These are phyloP conservation scores for Aotearoamyces nothofagi DNA, from an alignment of 2,329 filamentous ascomycete species.

Conservation along the genomic window DNA sequence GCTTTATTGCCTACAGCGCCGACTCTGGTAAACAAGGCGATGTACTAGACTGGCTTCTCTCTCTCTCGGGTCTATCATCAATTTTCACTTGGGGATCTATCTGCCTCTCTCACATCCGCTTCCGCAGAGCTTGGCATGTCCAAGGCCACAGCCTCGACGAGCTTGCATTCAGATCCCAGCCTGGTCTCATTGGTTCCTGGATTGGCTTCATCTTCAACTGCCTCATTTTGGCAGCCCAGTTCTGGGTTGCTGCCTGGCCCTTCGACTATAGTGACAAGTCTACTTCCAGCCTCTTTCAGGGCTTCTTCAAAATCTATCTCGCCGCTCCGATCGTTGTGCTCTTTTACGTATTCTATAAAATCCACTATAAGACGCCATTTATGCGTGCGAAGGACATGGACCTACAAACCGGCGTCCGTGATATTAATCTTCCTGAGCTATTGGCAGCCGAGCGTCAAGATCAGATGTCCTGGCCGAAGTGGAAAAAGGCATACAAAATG, in stretches of 20 bases:
- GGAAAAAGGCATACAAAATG: no score
- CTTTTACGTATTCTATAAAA: slow-evolving; percentile 52
- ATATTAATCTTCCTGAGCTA: no score
- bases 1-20: slow-evolving; percentile 41
- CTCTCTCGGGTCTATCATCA: slow-evolving; percentile 54
- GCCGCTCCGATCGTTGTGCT: slow-evolving; percentile 38
- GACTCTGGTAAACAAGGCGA: slow-evolving; percentile 24
- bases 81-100: slow-evolving; percentile 62
- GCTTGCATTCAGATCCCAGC: slow-evolving; percentile 25
- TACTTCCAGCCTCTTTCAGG: no score
- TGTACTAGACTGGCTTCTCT: slow-evolving; percentile 49
- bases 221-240: slow-evolving; percentile 46
- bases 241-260: slow-evolving; percentile 24
- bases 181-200: slow-evolving; percentile 50
- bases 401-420: slow-evolving; percentile 17
- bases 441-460: no score
- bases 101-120: slow-evolving; percentile 48
- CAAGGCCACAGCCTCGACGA: slow-evolving; percentile 33
- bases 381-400: slow-evolving; percentile 14
- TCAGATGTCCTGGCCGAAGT: no score
- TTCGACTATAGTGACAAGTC: no score
- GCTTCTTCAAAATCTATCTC: slow-evolving; percentile 45
- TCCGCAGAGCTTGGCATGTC: slow-evolving; percentile 41
- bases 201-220: slow-evolving; percentile 49
- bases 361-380: slow-evolving; percentile 29